Conservation (phyloP, 2,329 filamentous ascomycete species). For the Cercospora nicotianae region DNA sequence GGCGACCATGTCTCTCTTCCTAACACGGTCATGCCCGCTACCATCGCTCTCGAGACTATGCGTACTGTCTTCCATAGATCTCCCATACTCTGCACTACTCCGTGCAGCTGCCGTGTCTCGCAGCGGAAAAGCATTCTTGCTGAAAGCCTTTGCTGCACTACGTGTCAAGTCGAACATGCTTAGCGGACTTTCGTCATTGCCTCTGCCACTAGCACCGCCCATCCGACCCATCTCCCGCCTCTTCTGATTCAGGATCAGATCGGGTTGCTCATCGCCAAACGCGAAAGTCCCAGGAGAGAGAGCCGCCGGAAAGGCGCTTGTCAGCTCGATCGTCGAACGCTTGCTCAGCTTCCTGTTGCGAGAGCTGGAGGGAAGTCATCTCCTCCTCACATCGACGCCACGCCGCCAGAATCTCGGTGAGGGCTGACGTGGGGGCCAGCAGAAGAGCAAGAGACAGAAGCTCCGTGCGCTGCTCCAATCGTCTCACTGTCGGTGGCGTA, state of each 20-base stretch:
- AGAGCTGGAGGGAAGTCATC: conserved; percentile 63
- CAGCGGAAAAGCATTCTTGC: conserved; percentile 49
- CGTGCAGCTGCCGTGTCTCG: conserved; percentile 24
- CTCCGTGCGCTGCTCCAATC: conserved; percentile 78
- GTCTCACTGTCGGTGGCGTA: conserved; percentile 61
- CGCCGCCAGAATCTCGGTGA: conserved; percentile 72
- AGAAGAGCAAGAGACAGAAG: conserved; percentile 73
- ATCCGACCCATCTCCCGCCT: conserved; percentile 43
- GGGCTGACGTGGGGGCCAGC: conserved; percentile 66
- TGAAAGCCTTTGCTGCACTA: conserved; percentile 51
- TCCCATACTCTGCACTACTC: conserved; percentile 17
- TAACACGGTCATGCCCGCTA: conserved; percentile 47
- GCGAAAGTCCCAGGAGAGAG: conserved; percentile 50
- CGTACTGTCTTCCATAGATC: conserved; percentile 26
- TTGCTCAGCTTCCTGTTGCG: conserved; percentile 67
- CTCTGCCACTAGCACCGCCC: conserved; percentile 26
- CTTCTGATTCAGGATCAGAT: conserved; percentile 42
- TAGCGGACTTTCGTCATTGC: conserved; percentile 52
- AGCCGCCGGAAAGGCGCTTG: conserved; percentile 37
- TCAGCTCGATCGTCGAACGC: conserved; percentile 69
- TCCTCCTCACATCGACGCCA: conserved; percentile 79
- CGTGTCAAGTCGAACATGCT: conserved; percentile 55
- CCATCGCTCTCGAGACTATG: conserved; percentile 31
- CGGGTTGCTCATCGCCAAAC: conserved; percentile 38
- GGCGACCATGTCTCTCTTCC: conserved; percentile 72